These are phyloP conservation scores for Zopfia rhizophila DNA, from an alignment of 2,329 filamentous ascomycete species.

Conservation along the genomic window DNA sequence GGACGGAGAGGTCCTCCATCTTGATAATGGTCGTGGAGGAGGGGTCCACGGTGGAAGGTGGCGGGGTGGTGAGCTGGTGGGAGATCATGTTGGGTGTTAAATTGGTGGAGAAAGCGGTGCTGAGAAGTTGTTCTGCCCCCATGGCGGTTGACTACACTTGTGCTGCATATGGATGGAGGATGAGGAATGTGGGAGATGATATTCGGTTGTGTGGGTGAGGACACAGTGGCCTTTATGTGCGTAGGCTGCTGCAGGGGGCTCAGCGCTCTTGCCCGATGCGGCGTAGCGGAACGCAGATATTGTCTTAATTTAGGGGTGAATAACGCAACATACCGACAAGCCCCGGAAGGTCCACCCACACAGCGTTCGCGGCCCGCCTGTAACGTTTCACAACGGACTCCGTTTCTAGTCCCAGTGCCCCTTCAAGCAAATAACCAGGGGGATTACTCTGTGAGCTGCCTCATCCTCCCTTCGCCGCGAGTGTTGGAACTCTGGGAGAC, in stretches of 20 bases:
- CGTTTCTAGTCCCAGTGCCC: slow-evolving; percentile 2
- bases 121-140: slow-evolving; percentile 40
- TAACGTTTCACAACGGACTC: slow-evolving; percentile 14
- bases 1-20: slow-evolving; percentile 53
- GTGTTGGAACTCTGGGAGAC: not conserved
- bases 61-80: slow-evolving; percentile 24
- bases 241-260: slow-evolving; percentile 34
- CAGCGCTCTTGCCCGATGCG: slow-evolving; percentile 23
- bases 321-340: slow-evolving; percentile 21
- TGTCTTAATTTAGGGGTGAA: slow-evolving; percentile 35
- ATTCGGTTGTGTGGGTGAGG: slow-evolving; percentile 39
- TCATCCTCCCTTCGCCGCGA: not conserved
- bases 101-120: slow-evolving; percentile 35
- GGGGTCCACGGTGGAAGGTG: slow-evolving; percentile 32
- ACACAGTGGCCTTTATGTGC: slow-evolving; percentile 48
- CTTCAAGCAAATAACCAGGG: not conserved
- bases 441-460: not conserved
- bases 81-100: slow-evolving; percentile 25
- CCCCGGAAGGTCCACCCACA: not conserved
- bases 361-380: slow-evolving; percentile 10
- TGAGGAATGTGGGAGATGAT: slow-evolving; percentile 40
- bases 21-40: slow-evolving; percentile 50
- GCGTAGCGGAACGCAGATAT: slow-evolving; percentile 18
- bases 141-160: slow-evolving; percentile 35
- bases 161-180: slow-evolving; percentile 35